A percentile compares a stretch with the other conserved stretches of the same genome.
Conservation (phyloP, 2,329 filamentous ascomycete genomes). For the Emmonsia crescens region DNA sequence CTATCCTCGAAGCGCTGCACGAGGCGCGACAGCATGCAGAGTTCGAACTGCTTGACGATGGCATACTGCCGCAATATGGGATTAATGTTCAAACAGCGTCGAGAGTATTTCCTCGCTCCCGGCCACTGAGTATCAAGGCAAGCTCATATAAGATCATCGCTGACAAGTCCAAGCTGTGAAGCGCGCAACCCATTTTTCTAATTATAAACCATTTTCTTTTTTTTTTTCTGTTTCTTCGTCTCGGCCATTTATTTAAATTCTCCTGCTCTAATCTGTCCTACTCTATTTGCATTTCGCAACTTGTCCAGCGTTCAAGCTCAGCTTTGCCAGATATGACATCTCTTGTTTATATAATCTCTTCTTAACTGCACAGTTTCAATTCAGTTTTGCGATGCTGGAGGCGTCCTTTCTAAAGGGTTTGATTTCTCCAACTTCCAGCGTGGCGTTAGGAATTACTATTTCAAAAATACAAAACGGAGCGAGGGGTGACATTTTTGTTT, state of each 20-base stretch:
- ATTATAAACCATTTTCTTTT: background rate
- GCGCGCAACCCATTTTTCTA: background rate
- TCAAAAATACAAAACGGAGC: background rate
- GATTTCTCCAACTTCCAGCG: background rate
- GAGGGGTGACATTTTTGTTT: too few relatives aligned
- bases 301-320: background rate
- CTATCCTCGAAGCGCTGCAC: slow-evolving; percentile 51
- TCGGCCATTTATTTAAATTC: background rate
- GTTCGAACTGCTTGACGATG: slow-evolving; percentile 54
- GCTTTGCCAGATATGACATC: background rate
- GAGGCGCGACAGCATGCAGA: slow-evolving; percentile 47
- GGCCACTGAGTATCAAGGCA: slow-evolving; percentile 31
- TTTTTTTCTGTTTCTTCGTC: background rate
- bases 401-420: background rate
- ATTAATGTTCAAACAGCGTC: slow-evolving; percentile 23
- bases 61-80: slow-evolving; percentile 41
- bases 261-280: background rate
- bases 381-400: background rate
- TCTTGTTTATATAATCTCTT: background rate
- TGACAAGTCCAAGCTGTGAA: slow-evolving; percentile 26
- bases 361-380: background rate
- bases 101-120: slow-evolving; percentile 27
- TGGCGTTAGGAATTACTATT: background rate
- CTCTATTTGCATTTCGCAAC: background rate
- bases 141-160: slow-evolving; percentile 31